Evolutionary conservation across 2,329 filamentous ascomycete species (phyloP), one percentile per base, ranked within the genome.

Genomic region (Dryadomyces quercus-mongolicae): DNA sequence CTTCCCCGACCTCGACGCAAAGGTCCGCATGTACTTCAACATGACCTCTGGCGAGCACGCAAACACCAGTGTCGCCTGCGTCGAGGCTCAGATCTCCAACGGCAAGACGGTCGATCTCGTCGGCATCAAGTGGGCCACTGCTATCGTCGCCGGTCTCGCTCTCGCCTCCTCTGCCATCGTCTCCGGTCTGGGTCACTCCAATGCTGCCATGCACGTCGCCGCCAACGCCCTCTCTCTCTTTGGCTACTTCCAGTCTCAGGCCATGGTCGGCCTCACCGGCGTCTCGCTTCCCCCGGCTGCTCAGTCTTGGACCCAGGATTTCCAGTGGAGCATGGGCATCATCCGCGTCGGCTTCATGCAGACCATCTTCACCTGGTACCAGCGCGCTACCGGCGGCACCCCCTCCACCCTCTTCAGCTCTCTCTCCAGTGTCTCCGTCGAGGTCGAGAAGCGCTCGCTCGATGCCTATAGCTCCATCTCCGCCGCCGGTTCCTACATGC

Each of bases 291-390:
- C 88, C 3, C 88, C 88, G 0, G 86, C 92, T 56, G 88, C 91
- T 52, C 77, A 85, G 62, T 80, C 88, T 0, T 94, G 88, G 88
- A 93, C 88, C 0, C 88, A 93, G 70, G 90, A 93, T 68, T 93
- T 94, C 74, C 84, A 90, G 67, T 94, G 88, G 88, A 88, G 82
- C 64, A 90, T 94, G 86, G 88, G 88, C 62, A 88, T 94, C 61
- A 92, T 94, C 66, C 80, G 81, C 52, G 77, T 93, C 53, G 72
- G 74, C 38, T 93, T 93, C 68, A 75, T 94, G 67, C 86, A 94
- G 68, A 74, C 73, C 20, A 84, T 93, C 63, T 84, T 86, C 55
- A 91, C 87, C 36, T 94, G 88, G 88, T 94, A 94, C 68, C 88
- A 92, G 70, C 84, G 88, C 56, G 78, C 88, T 2, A 94, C 88